Conservation (phyloP, 2,329 filamentous ascomycete species). For the Sordariomycetes sp. region DNA sequence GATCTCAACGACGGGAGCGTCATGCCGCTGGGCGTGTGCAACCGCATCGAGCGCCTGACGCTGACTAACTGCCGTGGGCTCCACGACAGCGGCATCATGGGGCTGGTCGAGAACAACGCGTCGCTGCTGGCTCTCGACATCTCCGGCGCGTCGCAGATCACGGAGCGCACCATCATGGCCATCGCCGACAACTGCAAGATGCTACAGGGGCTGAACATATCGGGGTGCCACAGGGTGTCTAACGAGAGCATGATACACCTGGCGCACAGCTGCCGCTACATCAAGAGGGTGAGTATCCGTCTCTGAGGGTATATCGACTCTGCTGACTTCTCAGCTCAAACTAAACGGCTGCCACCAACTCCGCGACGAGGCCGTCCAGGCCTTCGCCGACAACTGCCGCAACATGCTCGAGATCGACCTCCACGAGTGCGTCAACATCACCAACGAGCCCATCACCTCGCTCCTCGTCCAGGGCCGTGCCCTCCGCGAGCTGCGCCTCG, state of each 20-base stretch:
- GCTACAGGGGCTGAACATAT: constrained; percentile 87
- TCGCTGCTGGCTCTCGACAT: constrained; percentile 84
- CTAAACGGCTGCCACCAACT: constrained; percentile 84
- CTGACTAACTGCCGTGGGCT: constrained; percentile 79
- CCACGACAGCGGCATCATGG: constrained; percentile 71
- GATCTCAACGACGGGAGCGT: constrained; percentile 83
- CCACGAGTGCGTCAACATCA: constrained; percentile 69
- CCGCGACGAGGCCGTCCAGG: constrained; percentile 67
- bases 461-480: constrained; percentile 67
- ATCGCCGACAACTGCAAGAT: constrained; percentile 73
- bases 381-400: constrained; percentile 77
- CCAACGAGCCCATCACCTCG: constrained; percentile 70
- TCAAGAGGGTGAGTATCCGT: constrained; percentile 59
- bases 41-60: constrained; percentile 82
- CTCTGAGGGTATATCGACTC: neutral
- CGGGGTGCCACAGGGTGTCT: constrained; percentile 70
- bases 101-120: constrained; percentile 64
- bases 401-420: constrained; percentile 96
- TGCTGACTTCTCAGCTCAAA: constrained; percentile 53
- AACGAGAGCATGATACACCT: constrained; percentile 75
- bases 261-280: constrained; percentile 68
- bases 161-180: constrained; percentile 63
- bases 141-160: constrained; percentile 72
- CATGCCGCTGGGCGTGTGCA: constrained; percentile 68
- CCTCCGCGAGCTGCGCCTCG: constrained; percentile 80